Evolutionary conservation across 2,329 filamentous ascomycete species (phyloP), one percentile per base, ranked within the genome.

Genomic region (Fusarium mexicanum): DNA sequence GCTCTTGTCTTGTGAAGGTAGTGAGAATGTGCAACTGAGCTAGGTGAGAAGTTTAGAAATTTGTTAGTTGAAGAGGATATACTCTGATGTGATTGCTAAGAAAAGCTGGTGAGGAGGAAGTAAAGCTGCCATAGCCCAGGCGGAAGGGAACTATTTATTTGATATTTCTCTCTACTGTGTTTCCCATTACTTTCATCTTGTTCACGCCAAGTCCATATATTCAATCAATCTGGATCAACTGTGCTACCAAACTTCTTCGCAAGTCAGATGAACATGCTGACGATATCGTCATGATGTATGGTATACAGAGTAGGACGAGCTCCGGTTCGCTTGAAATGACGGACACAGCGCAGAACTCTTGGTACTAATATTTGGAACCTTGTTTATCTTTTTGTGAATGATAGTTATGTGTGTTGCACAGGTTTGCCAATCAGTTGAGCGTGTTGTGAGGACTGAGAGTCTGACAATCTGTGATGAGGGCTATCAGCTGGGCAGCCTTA

Each of bases 291-390:
- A 29, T 9, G 2, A 54, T n/a, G 14, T 8, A 11, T 1, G 4
- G 11, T 10, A 2, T 10, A 10, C 16, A 6, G 3, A n/a, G 24
- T 9, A 29, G 9, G 14, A 18, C 5, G 14, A 8, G 8, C 11
- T 29, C 2, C 3, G 18, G 10, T 13, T 9, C 20, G 11, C 8
- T 18, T 6, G 5, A 41, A n/a, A 4, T 2, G 2, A 6, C 4
- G 1, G 9, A 11, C 0, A 16, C 8, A 35, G 8, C 6, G 12
- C 4, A 16, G 11, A 0, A 8, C 1, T 10, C 13, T 14, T 11
- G 8, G 0, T 8, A 0, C 0, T 11, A 16, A 1, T 6, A 14
- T 4, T 8, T 2, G 7, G 20, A 18, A 41, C 6, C 2, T 14
- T 3, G 8, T 13, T 4, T 2, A 3, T 29, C 4, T 10, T 41